Base-by-base conservation (phyloP, 345 rosid species). In the Eucalyptus grandis region DNA sequence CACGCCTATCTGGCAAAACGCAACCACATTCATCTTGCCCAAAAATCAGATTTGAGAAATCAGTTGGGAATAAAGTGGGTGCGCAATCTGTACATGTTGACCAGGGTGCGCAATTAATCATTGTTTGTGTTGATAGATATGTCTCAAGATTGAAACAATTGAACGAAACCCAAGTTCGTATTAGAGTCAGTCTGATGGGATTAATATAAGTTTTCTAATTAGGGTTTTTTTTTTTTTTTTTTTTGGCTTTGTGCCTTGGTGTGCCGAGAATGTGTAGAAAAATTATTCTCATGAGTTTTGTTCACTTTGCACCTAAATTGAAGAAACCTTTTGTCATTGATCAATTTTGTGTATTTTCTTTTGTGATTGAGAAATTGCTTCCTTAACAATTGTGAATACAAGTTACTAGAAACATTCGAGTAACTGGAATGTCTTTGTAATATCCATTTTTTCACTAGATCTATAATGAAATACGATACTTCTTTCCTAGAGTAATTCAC, bases 131-230 rank as follows among this genome's bases (percentile, higher is more conserved):
- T 24, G 30, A 56, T 56, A 21, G 4, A 56, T 22, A 56, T 56
- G 3, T 56, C 0, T 56, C 0, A 0, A 56, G 62, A 24, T 56
- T 56, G 30, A 24, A 56, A 22, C 27, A 6, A 22, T 56, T 22
- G 13, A 56, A 56, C 62, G 0, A 56, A 56, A 2, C 62, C 62
- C 30, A 0, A 56, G 62, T 56, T 56, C 12, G 13, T 9, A 56
- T 56, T 56, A 5, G 30, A 56, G 30, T 56, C 30, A 0, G 3
- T 56, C 62, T 56, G 1, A 4, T 10, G 2, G 0, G 30, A 22
- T 56, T 56, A 56, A 56, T 56, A 56, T 56, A 56, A 24, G 62
- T 56, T 56, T 4, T 21, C 60, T 56, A 54, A 54, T 19, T 19
- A 54, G 26, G 17, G 8, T n/a, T n/a, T n/a, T n/a, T n/a, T 9